A percentile compares a stretch with the other conserved stretches of the same genome.
Evolutionary conservation across 1,284 basidiomycete species (phyloP).

Genomic region (Fomitopsis palustris): DNA sequence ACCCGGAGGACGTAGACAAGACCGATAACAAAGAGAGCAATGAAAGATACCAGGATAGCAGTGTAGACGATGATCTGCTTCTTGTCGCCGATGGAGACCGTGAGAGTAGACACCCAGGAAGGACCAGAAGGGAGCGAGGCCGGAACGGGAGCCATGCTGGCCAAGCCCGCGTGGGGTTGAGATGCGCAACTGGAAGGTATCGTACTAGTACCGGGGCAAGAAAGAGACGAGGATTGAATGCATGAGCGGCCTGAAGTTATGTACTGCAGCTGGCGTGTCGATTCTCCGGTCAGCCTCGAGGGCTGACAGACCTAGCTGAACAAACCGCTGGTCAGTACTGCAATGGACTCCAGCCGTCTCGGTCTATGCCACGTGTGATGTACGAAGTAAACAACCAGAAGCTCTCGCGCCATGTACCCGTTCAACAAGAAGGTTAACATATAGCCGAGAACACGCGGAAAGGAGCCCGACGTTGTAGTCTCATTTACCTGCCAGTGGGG

Average conservation of each 20-base stretch:
- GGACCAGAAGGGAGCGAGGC: background rate
- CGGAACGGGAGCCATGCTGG: constrained; percentile 1
- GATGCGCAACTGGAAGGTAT: background rate
- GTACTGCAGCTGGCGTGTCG: background rate
- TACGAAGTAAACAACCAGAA: too few relatives aligned
- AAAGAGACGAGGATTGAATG: background rate
- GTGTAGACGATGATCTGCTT: background rate
- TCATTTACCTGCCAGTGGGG: too few relatives aligned
- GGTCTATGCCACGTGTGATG: too few relatives aligned
- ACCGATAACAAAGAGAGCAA: background rate
- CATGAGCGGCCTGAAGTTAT: background rate
- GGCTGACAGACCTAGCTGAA: background rate
- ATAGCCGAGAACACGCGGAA: too few relatives aligned
- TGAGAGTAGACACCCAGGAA: background rate
- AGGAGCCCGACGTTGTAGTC: too few relatives aligned
- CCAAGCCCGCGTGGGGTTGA: background rate
- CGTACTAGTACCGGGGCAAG: background rate
- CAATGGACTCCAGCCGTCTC: background rate
- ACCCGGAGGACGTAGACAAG: background rate
- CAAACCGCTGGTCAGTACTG: background rate
- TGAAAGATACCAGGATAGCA: background rate
- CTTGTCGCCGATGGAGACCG: background rate
- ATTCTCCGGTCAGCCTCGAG: background rate
- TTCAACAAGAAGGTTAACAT: too few relatives aligned
- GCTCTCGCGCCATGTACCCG: too few relatives aligned